Base-by-base conservation (phyloP, 805 yeast species). In the Wickerhamiella alocasiicola region DNA sequence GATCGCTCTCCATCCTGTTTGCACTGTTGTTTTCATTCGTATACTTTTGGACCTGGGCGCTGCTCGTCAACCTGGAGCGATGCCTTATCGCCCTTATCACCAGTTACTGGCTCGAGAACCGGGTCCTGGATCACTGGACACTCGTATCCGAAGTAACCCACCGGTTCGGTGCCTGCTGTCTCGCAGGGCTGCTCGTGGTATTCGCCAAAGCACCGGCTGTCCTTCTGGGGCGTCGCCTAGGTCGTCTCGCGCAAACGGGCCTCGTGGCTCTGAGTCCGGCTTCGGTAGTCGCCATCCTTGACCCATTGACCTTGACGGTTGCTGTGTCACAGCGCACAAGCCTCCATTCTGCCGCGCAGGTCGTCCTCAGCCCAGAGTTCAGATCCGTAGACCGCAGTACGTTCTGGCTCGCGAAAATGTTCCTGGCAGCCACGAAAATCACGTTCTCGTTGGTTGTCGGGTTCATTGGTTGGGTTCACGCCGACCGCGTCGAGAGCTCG, bases 41-140 rank as follows among this genome's bases (percentile, higher is more conserved):
- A 58, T 64, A 60, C 44, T 44, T 65, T 30, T 65, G 69, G 69
- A 59, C 67, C 2, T 61, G 65, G 62, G 62, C 63, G 2, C 57
- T 65, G 16, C 44, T 65, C 11, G 49, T 59, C 31, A 62, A 63
- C 7, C 48, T 64, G 34, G 62, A 61, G 42, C 53, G 64, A n/a
- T 55, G 54, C 15, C 47, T 62, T 3, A 47, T 63, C 5, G 46
- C 66, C 2, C 55, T 57, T 5, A 48, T 61, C 3, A 63, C 64
- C 9, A 48, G 58, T 5, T 61, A 59, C 41, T 65, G 67, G 67
- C 27, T 39, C 16, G 26, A 26, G 26, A 7, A 13, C 3, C 31
- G 34, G n/a, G 16, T 4, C 15, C 21, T 4, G 9, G 29, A 26
- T 20, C 18, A 11, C 16, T 31, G 36, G 36, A 27, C 24, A 3